These are phyloP conservation scores for Fusarium torulosum DNA, from an alignment of 2,329 filamentous ascomycete genomes.

Conservation along the genomic window DNA sequence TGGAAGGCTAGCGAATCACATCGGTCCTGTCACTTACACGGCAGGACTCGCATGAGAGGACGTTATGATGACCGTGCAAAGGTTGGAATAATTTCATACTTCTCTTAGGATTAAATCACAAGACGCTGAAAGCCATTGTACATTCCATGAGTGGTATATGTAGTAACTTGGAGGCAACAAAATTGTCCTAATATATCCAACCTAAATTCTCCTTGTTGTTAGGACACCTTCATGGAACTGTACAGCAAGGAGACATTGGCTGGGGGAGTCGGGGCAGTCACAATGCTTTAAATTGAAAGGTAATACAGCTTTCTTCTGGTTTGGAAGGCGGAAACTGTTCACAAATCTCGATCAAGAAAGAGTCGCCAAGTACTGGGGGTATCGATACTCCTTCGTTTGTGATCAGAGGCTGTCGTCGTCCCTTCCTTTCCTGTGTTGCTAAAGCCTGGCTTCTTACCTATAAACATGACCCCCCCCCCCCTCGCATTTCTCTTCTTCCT, in stretches of 20 bases:
- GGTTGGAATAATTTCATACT: too few relatives aligned
- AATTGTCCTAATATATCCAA: too few relatives aligned
- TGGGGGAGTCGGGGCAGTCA: not conserved
- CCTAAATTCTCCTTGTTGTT: too few relatives aligned
- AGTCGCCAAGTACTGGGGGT: not conserved
- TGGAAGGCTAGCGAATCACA: constrained; percentile 39
- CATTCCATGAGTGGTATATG: too few relatives aligned
- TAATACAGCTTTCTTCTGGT: not conserved
- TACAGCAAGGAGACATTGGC: not conserved
- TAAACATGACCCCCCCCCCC: not conserved
- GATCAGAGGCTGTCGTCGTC: not conserved
- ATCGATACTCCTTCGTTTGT: not conserved
- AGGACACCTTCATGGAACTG: too few relatives aligned
- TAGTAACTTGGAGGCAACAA: too few relatives aligned
- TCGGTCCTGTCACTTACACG: constrained; percentile 32
- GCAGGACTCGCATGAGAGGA: not conserved
- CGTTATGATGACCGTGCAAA: too few relatives aligned
- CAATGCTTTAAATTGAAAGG: not conserved
- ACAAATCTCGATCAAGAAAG: not conserved
- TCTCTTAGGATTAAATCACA: too few relatives aligned
- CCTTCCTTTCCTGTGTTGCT: not conserved
- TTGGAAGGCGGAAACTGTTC: not conserved
- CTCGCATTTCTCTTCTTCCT: not conserved
- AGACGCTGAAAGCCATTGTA: too few relatives aligned
- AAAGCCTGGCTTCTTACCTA: not conserved